These are phyloP conservation scores for Sanghuangporus sanghuang DNA, from an alignment of 1,284 basidiomycete genomes.

Conservation along the genomic window DNA sequence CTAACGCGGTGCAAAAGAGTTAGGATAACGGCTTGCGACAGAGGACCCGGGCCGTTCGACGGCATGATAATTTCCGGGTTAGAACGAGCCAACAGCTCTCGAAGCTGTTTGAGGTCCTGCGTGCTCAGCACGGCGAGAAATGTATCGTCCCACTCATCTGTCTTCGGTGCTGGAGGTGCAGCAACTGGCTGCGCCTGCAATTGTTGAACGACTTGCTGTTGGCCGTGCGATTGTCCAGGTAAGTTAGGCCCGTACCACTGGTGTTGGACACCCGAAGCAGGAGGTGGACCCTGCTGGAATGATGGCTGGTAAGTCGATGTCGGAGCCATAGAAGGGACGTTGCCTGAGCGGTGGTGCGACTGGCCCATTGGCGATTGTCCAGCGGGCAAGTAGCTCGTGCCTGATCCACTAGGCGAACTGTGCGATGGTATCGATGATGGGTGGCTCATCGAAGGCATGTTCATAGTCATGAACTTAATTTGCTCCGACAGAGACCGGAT, in stretches of 20 bases:
- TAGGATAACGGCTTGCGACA: constrained; percentile 77
- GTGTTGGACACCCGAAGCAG: constrained; percentile 34
- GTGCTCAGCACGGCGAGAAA: constrained; percentile 67
- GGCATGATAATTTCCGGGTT: constrained; percentile 78
- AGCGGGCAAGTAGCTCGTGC: constrained; percentile 22
- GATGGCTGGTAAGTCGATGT: constrained; percentile 21
- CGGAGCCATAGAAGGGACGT: constrained; percentile 20
- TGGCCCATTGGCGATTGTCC: constrained; percentile 16
- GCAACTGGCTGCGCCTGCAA: constrained; percentile 36
- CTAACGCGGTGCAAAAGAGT: constrained; percentile 75
- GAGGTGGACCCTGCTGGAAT: constrained; percentile 22
- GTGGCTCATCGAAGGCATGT: constrained; percentile 37
- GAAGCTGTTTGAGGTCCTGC: constrained; percentile 66
- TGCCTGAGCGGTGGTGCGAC: constrained; percentile 16
- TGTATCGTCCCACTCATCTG: constrained; percentile 80
- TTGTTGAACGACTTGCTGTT: constrained; percentile 61
- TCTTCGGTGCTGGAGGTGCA: constrained; percentile 44
- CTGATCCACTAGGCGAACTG: constrained; percentile 25
- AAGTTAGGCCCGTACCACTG: constrained; percentile 56
- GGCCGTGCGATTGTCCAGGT: constrained; percentile 64
- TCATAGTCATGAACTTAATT: constrained; percentile 69
- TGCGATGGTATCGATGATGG: constrained; percentile 22
- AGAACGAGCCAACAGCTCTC: constrained; percentile 64
- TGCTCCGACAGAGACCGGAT: constrained; percentile 70
- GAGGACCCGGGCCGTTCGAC: constrained; percentile 54